Evolutionary conservation across 805 yeast genomes (phyloP), one percentile per base, ranked within the genome.

Genomic region (Metschnikowia anglica): DNA sequence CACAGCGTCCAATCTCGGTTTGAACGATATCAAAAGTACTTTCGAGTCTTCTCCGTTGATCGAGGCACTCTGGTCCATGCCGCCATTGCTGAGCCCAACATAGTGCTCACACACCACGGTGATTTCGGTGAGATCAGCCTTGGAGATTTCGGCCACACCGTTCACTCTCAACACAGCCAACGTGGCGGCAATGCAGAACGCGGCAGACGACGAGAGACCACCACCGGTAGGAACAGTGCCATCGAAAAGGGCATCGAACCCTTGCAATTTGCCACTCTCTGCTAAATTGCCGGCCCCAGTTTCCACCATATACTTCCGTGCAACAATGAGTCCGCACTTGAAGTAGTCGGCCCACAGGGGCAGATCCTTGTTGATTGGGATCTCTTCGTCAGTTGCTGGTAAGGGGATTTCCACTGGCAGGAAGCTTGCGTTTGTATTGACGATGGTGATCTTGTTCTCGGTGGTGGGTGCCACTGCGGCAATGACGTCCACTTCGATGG

Each of bases 41-140:
- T 83, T 77, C 45, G 70, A 72, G 31, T 61, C 64, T 53, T 74
- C 79, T 16, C 89, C 88, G 50, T 75, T 81, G 18, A 84, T 72
- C 0, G 85, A 77, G 3, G 88, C 89, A 37, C 83, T 74, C 62
- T 83, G 89, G 58, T 83, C 89, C 85, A 83, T 77, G 29, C 89
- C 88, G n/a, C 89, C 90, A 26, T 83, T 79, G 58, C 80, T 83
- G 39, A 83, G 85, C 26, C 89, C 89, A 27, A 83, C 79, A 41
- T 78, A 78, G 61, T 82, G 86, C 57, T 83, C 89, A 29, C 82
- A 77, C 4, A 76, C 78, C 31, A 79, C 81, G 5, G 88, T 80
- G 39, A 83, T 77, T 41, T 65, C 61, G 15, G 83, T 79, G 46
- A 83, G 66, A 44, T 73, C 80, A 12, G 70, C 58, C 54, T 80